Base-by-base conservation (phyloP, 2,329 filamentous ascomycete species). In the Colletotrichum australisinense region DNA sequence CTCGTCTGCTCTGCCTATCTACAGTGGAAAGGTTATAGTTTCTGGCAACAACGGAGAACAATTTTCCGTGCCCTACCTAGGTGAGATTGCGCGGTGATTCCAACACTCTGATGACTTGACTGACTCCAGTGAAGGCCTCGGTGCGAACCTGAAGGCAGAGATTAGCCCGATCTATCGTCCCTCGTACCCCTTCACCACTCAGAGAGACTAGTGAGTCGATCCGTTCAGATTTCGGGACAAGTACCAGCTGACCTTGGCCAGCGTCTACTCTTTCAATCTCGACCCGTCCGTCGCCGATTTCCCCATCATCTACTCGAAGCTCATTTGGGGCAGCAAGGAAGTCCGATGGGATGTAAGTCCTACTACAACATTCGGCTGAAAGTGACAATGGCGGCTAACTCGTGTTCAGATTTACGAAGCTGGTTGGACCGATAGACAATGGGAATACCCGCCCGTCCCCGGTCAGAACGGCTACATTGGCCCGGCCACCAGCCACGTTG, bases 381-480 rank as follows among this genome's bases (percentile, higher is more conserved):
- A 16, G 5, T 1, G 1, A 16, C 11, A 22, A 4, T 5, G 24
- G 1, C n/a, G 12, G n/a, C 26, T 72, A 19, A 19, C 42, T 19
- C 3, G 2, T 14, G 3, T 1, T n/a, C 70, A 74, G 72, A 84
- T 87, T 42, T 86, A 84, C 71, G 80, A 83, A 3, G 72, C 72
- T 5, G 77, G 78, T n/a, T 87, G 83, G 80, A 78, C 78, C 1
- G 83, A 86, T 63, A 72, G 76, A 1, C 76, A 82, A 35, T 87
- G 85, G 86, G 69, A 78, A 8, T 86, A 85, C 64, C 86, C 85
- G 2, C 84, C 81, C 0, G 75, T 79, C 2, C 74, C 81, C 4
- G 84, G 84, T 28, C 63, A 82, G 53, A 78, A 79, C 14, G 81
- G 81, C 19, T 87, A 82, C 63, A 75, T 87, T 63, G 86, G 86